A percentile compares a stretch with the other conserved stretches of the same genome.
phyloP scores from a whole-genome alignment of 768 basidiomycete species.

The Punctularia strigosozonata region DNA sequence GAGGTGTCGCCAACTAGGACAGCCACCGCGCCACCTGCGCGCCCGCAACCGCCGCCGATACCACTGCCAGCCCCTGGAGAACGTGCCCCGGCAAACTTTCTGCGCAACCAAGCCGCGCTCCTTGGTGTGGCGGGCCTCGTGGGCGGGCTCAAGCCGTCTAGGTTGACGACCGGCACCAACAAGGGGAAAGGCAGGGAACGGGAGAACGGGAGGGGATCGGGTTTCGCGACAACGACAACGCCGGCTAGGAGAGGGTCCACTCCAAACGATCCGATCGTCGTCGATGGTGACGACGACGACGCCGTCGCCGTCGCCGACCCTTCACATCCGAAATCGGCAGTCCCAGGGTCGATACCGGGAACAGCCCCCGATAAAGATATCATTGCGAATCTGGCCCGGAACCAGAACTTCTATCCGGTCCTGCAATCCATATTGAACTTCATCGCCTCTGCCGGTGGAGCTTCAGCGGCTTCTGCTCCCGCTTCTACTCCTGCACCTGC shows the following conservation, averaged over 20 bases:
- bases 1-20: conserved; percentile 15
- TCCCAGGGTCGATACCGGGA: too few species aligned
- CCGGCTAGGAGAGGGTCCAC: conserved; percentile 42
- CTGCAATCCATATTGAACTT: conserved; percentile 51
- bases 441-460: conserved; percentile 25
- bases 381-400: conserved; percentile 42
- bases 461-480: conserved; percentile 1
- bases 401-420: conserved; percentile 58
- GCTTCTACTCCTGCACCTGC: too few species aligned
- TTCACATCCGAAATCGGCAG: too few species aligned
- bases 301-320: too few species aligned
- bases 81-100: conserved; percentile 53
- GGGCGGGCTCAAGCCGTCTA: conserved; percentile 48
- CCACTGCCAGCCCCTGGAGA: conserved; percentile 48
- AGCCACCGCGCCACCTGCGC: conserved; percentile 31
- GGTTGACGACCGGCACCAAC: conserved; percentile 29
- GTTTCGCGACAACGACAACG: too few species aligned
- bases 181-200: too few species aligned
- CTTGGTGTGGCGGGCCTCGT: conserved; percentile 66
- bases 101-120: conserved; percentile 62
- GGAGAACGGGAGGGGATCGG: too few species aligned
- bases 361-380: conserved; percentile 47
- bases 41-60: conserved; percentile 44
- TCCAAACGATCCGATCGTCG: conserved; percentile 53
- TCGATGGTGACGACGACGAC: conserved; percentile 45